Base-by-base conservation (phyloP, 1,284 basidiomycete species). In the Ganoderma sinense region DNA sequence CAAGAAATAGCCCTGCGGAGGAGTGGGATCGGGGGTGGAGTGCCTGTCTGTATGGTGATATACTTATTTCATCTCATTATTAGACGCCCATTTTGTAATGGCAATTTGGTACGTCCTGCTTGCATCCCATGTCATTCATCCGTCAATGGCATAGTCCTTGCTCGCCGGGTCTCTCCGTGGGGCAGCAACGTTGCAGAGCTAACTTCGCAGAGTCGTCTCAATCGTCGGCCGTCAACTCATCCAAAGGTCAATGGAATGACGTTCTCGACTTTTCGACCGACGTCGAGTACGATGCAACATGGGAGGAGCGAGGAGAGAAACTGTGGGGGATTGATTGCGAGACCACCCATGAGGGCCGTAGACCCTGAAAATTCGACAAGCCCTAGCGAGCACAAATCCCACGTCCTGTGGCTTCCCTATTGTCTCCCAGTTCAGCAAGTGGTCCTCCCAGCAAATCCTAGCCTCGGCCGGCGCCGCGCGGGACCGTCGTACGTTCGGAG, bases 1-100 rank as follows among this genome's bases (percentile, higher is more conserved):
- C 16, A 73, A 73, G 70, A 73, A 68, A 41, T 73, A 56, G 53
- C 53, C 16, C 14, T 23, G 23, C 23, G 23, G 23, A 23, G 11
- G n/a, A 53, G 48, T 14, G 23, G 48, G 48, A 6, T 53, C 26
- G 53, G 29, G 53, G 53, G 7, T 5, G 29, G 8, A 11, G 4
- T 56, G 45, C 20, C 45, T 51, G 53, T 33, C 53, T 56, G 29
- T 26, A 4, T 26, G 48, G 13, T 23, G 29, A 56, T 56, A 31
- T 56, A 56, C 29, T 56, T 56, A 56, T 56, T 3, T 4, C 18
- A 31, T 56, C 20, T 56, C 13, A 4, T 33, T 31, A 4, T 33
- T 31, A 33, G 53, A 56, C 53, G 53, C 53, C 8, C 53, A 31
- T 53, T 16, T 16, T 14, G 45, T n/a, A 23, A 11, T 20, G n/a